A percentile compares a stretch with the other conserved stretches of the same genome.
Evolutionary conservation across 2,329 filamentous ascomycete genomes (phyloP).

Genomic region (Catunica adiposa): DNA sequence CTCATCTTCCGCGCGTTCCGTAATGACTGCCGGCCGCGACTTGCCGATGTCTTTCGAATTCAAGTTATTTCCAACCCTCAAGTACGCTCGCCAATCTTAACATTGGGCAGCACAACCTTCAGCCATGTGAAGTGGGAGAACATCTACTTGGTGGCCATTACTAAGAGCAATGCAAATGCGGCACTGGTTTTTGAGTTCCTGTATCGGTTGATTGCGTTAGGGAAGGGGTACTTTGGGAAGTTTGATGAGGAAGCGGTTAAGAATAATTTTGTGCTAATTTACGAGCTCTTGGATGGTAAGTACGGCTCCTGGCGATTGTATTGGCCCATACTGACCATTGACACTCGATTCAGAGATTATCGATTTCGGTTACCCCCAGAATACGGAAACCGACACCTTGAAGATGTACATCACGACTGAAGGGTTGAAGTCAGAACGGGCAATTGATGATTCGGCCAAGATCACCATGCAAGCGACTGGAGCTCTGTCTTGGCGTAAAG

Average conservation of each 20-base stretch:
- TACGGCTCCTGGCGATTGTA: too few relatives aligned
- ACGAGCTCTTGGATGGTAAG: constrained; percentile 83
- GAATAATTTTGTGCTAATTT: constrained; percentile 98
- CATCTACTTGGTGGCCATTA: constrained; percentile 93
- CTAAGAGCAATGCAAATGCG: constrained; percentile 97
- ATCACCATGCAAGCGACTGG: constrained; percentile 99
- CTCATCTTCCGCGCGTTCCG: constrained; percentile 98
- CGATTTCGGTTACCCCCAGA: constrained; percentile 97
- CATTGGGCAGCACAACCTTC: constrained; percentile 92
- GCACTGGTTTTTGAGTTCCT: constrained; percentile 96
- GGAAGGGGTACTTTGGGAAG: constrained; percentile 94
- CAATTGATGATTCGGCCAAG: constrained; percentile 81
- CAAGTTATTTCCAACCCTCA: constrained; percentile 98
- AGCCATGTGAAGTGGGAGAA: constrained; percentile 99
- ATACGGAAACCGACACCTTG: constrained; percentile 93
- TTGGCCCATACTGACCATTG: not conserved
- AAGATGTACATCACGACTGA: constrained; percentile 99
- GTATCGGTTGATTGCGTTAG: constrained; percentile 77
- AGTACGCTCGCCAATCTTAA: constrained; percentile 92
- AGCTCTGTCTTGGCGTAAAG: constrained; percentile 87
- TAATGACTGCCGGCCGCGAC: constrained; percentile 90
- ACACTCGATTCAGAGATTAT: constrained; percentile 55
- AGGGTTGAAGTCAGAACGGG: constrained; percentile 81
- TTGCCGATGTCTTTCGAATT: constrained; percentile 98
- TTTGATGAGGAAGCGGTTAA: constrained; percentile 99